A percentile compares a stretch with the other conserved stretches of the same genome.
Evolutionary conservation across 1,139 yeast species (phyloP).

Genomic region (Kodamaea alishanica): DNA sequence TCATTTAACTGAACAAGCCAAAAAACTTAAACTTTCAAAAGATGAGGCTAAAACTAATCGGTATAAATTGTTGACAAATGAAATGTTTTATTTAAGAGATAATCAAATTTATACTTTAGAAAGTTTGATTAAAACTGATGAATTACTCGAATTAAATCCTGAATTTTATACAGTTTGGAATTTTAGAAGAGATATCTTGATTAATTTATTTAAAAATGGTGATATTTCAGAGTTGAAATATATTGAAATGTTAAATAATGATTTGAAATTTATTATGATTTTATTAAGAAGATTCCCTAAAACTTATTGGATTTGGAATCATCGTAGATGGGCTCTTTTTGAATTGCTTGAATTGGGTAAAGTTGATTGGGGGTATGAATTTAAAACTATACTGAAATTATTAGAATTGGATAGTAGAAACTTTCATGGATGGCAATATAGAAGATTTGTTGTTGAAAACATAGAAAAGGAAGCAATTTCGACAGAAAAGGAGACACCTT

Average conservation of each 20-base stretch:
- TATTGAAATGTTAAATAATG: constrained; percentile 46
- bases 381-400: constrained; percentile 64
- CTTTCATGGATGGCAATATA: constrained; percentile 94
- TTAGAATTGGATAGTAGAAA: constrained; percentile 75
- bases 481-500: constrained; percentile 1
- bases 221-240: constrained; percentile 19
- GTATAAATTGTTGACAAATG: constrained; percentile 47
- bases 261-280: constrained; percentile 57
- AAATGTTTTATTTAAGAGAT: constrained; percentile 39
- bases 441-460: constrained; percentile 63
- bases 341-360: constrained; percentile 42
- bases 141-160: constrained; percentile 65
- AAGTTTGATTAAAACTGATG: constrained; percentile 47
- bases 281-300: constrained; percentile 72
- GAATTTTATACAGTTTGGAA: constrained; percentile 93
- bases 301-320: constrained; percentile 96
- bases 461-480: constrained; percentile 35
- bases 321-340: constrained; percentile 77
- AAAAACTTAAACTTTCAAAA: constrained; percentile 47
- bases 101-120: constrained; percentile 30
- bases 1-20: constrained; percentile 55
- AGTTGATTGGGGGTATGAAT: constrained; percentile 65
- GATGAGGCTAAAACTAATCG: constrained; percentile 52
- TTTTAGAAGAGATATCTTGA: constrained; percentile 70
- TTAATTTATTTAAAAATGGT: constrained; percentile 23